Conservation (phyloP, 2,329 filamentous ascomycete species). For the Ilyonectria robusta region DNA sequence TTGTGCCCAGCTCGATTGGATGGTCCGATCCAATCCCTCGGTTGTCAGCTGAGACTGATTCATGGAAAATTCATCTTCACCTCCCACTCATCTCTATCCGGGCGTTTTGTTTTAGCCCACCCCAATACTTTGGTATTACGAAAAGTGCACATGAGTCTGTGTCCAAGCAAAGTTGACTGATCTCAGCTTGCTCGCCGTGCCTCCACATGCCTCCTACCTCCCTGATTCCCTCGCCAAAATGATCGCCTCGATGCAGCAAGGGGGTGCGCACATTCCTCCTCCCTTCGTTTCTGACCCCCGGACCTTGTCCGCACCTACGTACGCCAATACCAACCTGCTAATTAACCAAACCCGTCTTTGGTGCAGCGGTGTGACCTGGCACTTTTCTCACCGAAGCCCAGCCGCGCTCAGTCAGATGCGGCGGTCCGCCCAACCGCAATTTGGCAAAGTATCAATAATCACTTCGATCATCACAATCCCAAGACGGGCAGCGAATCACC, state of each 20-base stretch:
- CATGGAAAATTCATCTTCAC: conserved; percentile 6
- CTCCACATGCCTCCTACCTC: conserved; percentile 15
- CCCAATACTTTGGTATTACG: not conserved
- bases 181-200: conserved; percentile 1
- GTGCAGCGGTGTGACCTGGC: not conserved
- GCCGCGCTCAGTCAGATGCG: not conserved
- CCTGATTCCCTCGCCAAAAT: conserved; percentile 26
- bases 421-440: not conserved
- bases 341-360: not conserved
- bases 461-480: conserved; percentile 3
- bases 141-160: not conserved
- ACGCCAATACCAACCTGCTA: not conserved
- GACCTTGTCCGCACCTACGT: conserved; percentile 10
- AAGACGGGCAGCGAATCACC: conserved; percentile 25
- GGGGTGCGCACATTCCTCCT: conserved; percentile 21
- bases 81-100: not conserved
- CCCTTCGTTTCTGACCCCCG: conserved; percentile 19
- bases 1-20: not conserved
- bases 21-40: conserved; percentile 10
- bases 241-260: conserved; percentile 28
- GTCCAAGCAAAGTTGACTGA: not conserved
- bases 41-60: conserved; percentile 18
- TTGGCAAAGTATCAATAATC: conserved; percentile 6
- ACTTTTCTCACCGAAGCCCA: conserved; percentile 7
- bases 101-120: not conserved